These are phyloP conservation scores for Mycena maculata DNA, from an alignment of 768 basidiomycete genomes.

Conservation along the genomic window DNA sequence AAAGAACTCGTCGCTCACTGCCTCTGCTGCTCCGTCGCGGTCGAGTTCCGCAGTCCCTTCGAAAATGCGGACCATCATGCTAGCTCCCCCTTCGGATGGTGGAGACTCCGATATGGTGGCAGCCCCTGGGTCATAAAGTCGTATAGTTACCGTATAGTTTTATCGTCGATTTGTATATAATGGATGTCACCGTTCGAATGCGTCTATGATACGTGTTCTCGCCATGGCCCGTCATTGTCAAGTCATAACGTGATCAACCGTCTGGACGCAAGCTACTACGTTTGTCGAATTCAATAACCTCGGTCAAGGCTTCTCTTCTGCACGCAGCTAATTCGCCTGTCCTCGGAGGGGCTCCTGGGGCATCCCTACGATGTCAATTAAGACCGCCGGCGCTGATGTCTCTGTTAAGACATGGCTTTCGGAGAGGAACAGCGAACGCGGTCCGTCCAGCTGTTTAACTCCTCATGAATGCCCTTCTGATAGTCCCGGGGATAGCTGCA, in stretches of 20 bases:
- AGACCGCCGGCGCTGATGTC: slow-evolving; percentile 45
- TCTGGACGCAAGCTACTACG: slow-evolving; percentile 12
- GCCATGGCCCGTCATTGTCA: not conserved
- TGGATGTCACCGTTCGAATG: not conserved
- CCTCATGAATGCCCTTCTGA: slow-evolving; percentile 18
- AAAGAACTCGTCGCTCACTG: slow-evolving; percentile 53
- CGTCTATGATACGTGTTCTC: not conserved
- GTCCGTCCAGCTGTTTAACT: slow-evolving; percentile 46
- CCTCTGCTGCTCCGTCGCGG: slow-evolving; percentile 67
- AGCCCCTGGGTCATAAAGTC: slow-evolving; percentile 41
- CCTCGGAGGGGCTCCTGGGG: slow-evolving; percentile 25
- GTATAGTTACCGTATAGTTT: slow-evolving; percentile 18
- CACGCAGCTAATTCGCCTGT: slow-evolving; percentile 33
- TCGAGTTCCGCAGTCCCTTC: slow-evolving; percentile 68
- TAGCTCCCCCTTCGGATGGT: slow-evolving; percentile 62
- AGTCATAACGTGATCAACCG: slow-evolving; percentile 12
- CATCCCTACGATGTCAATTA: slow-evolving; percentile 23
- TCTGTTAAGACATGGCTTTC: slow-evolving; percentile 54
- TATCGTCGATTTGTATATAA: slow-evolving; percentile 17
- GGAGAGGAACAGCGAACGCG: slow-evolving; percentile 61
- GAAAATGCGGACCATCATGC: slow-evolving; percentile 74
- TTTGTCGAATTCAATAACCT: slow-evolving; percentile 20
- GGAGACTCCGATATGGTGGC: slow-evolving; percentile 60
- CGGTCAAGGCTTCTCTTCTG: slow-evolving; percentile 17
- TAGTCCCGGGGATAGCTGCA: slow-evolving; percentile 48